These are phyloP conservation scores for Esteya vermicola DNA, from an alignment of 2,329 filamentous ascomycete genomes.

Conservation along the genomic window DNA sequence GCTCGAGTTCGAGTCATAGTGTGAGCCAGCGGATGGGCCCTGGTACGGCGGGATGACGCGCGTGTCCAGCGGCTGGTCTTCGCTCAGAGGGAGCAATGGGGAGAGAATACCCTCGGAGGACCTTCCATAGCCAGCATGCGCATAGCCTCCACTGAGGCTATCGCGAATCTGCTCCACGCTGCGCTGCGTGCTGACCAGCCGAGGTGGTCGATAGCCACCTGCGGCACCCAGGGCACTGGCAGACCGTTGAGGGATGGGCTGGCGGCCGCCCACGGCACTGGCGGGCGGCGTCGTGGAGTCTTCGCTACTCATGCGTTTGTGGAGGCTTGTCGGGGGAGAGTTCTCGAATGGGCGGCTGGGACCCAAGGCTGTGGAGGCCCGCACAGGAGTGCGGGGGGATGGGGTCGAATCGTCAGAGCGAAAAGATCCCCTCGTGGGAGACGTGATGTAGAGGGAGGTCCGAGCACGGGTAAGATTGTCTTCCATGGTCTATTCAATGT, in stretches of 20 bases:
- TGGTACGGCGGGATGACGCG: not conserved
- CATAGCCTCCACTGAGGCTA: constrained; percentile 17
- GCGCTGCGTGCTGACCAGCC: constrained; percentile 23
- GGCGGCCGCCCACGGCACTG: constrained; percentile 15
- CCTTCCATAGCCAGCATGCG: constrained; percentile 18
- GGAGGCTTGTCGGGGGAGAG: constrained; percentile 25
- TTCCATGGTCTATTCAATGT: constrained; percentile 65
- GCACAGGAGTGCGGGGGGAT: constrained; percentile 31
- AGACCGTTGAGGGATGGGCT: constrained; percentile 36
- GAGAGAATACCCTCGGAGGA: constrained; percentile 15
- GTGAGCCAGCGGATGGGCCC: constrained; percentile 19
- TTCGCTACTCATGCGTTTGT: constrained; percentile 49
- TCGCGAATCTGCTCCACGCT: constrained; percentile 27
- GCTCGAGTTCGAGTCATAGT: too few relatives aligned
- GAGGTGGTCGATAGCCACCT: constrained; percentile 39
- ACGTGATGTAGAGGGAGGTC: constrained; percentile 47
- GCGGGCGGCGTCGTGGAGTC: not conserved
- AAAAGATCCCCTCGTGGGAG: constrained; percentile 53
- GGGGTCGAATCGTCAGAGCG: constrained; percentile 37
- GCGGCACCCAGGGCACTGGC: constrained; percentile 49
- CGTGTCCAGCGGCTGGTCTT: constrained; percentile 28
- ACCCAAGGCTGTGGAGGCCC: constrained; percentile 21
- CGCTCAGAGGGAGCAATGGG: constrained; percentile 36
- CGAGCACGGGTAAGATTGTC: constrained; percentile 72
- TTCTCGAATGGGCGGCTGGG: constrained; percentile 14